These are phyloP conservation scores for Arxiozyma heterogenica DNA, from an alignment of 1,139 yeast species.

Conservation along the genomic window DNA sequence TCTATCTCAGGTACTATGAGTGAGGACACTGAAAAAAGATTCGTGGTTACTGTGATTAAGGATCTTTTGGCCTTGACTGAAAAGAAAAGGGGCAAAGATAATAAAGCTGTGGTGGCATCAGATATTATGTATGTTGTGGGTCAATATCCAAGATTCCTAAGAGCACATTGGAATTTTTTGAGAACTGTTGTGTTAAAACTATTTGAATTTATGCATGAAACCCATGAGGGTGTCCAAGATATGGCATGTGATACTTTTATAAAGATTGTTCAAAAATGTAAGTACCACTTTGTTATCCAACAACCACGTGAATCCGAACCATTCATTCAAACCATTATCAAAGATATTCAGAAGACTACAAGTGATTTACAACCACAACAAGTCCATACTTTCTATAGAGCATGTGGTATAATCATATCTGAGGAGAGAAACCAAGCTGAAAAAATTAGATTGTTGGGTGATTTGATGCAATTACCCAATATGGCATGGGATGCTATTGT, in stretches of 20 bases:
- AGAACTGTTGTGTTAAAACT: constrained; percentile 92
- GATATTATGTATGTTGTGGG: constrained; percentile 99
- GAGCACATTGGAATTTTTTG: constrained; percentile 96
- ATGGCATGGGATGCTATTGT: constrained; percentile 90
- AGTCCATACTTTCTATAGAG: constrained; percentile 94
- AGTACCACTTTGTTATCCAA: constrained; percentile 83
- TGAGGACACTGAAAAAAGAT: constrained; percentile 93
- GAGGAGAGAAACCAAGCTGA: constrained; percentile 63
- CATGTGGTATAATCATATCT: constrained; percentile 88
- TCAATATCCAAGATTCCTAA: constrained; percentile 92
- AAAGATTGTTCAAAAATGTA: constrained; percentile 78
- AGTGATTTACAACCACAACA: constrained; percentile 94
- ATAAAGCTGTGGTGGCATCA: constrained; percentile 97
- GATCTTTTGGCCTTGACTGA: constrained; percentile 87
- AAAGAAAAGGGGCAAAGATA: constrained; percentile 93
- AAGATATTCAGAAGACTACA: constrained; percentile 74
- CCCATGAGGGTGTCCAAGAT: constrained; percentile 98
- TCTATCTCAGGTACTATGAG: constrained; percentile 98
- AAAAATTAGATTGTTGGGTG: constrained; percentile 64
- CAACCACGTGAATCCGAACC: constrained; percentile 89
- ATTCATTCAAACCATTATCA: constrained; percentile 81
- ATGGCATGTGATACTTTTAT: constrained; percentile 99
- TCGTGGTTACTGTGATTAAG: constrained; percentile 84
- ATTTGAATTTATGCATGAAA: constrained; percentile 98
- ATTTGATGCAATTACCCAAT: constrained; percentile 85